Base-by-base conservation (phyloP, 2,329 filamentous ascomycete genomes). In the Ophiocordyceps robertsii region DNA sequence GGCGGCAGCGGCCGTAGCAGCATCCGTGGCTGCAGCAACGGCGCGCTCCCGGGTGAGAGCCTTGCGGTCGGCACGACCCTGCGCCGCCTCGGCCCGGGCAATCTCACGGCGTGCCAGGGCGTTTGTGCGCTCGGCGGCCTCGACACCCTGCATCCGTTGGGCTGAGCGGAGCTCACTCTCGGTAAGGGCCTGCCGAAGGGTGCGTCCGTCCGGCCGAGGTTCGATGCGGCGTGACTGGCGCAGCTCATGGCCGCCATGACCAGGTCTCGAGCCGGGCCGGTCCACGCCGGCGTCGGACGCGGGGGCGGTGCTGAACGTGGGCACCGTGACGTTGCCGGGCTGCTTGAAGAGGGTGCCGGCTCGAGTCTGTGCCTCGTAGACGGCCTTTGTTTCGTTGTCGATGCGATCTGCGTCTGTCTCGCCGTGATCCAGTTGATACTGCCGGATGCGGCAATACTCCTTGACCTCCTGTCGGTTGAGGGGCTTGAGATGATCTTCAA, bases 391-490 rank as follows among this genome's bases (percentile, higher is more conserved):
- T 49, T 76, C 72, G 49, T 80, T 79, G 1, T 58, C 56, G 5
- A 58, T 51, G 16, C 67, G 65, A 2, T 77, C 65, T 1, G 67
- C 66, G 0, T 64, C 54, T 0, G 52, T 55, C 55, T 80, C 77
- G 21, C 68, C 71, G 6, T 61, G 58, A 38, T 79, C 74, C 1
- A 78, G 57, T 48, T 80, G 75, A 38, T 60, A 66, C 51, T 80
- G 75, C 4, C 77, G 72, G 33, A 81, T 67, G 16, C 76, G 73
- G 40, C 72, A 73, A 48, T 80, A 81, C 51, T 81, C 76, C 54
- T 80, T 80, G 39, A 81, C 64, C 48, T 81, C 75, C 2, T 66
- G 62, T 10, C 76, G 61, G 4, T 58, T 67, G 1, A 80, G 58
- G 1, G 58, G 50, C n/a, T 62, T 56, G 0, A 82, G 61, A 39